Conservation (phyloP, 2,329 filamentous ascomycete species). For the Trichoderma guizhouense region DNA sequence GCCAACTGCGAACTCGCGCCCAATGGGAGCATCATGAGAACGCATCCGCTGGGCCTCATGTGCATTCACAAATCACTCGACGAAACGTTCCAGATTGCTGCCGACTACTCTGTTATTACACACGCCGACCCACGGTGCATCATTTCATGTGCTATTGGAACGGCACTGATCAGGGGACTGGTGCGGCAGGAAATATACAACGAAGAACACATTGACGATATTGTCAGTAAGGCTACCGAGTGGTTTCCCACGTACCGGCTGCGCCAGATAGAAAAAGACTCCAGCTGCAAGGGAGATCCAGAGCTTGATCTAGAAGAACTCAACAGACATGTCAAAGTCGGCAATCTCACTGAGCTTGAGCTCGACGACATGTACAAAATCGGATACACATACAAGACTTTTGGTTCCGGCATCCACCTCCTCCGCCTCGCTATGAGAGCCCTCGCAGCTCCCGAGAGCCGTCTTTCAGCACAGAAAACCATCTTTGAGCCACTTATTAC, state of each 20-base stretch:
- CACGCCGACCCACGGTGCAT: slow-evolving; percentile 52
- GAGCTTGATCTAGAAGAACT: slow-evolving; percentile 41
- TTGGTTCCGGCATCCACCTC: slow-evolving; percentile 45
- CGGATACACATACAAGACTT: slow-evolving; percentile 53
- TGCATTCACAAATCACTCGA: slow-evolving; percentile 39
- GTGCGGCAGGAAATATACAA: slow-evolving; percentile 41
- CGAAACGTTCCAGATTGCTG: slow-evolving; percentile 43
- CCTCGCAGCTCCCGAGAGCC: slow-evolving; percentile 20
- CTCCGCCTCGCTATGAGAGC: slow-evolving; percentile 43
- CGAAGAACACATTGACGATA: slow-evolving; percentile 40
- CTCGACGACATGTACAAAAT: slow-evolving; percentile 46
- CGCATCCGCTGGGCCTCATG: slow-evolving; percentile 49
- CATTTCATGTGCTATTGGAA: slow-evolving; percentile 46
- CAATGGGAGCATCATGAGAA: slow-evolving; percentile 53
- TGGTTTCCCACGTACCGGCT: slow-evolving; percentile 36
- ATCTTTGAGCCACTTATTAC: slow-evolving; percentile 48
- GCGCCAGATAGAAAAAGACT: slow-evolving; percentile 22
- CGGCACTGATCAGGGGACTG: slow-evolving; percentile 45
- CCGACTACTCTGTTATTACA: slow-evolving; percentile 42
- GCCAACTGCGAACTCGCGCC: slow-evolving; percentile 41
- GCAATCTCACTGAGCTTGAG: slow-evolving; percentile 37
- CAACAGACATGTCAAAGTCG: slow-evolving; percentile 36
- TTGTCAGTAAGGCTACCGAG: slow-evolving; percentile 38
- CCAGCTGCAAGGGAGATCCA: slow-evolving; percentile 29
- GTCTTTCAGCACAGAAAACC: slow-evolving; percentile 22